Evolutionary conservation across 2,329 filamentous ascomycete species (phyloP).

Genomic region (Ophiostoma ips): DNA sequence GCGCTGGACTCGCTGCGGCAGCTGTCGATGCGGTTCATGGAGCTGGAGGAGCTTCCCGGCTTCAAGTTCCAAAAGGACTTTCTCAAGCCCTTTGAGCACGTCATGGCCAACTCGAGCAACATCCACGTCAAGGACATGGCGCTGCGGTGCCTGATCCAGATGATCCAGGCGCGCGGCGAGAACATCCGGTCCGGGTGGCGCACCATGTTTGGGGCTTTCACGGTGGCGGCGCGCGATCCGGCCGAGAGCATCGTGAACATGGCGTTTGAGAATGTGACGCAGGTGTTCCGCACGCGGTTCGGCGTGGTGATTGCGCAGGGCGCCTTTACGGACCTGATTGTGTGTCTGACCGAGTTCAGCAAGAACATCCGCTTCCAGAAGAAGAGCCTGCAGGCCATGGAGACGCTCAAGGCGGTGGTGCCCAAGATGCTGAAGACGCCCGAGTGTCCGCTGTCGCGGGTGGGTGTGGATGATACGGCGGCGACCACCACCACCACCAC

Average conservation of each 20-base stretch:
- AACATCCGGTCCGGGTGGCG: constrained; percentile 98
- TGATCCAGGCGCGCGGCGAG: constrained; percentile 94
- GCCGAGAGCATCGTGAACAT: constrained; percentile 94
- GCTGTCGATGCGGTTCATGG: constrained; percentile 96
- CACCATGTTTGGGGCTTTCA: constrained; percentile 99
- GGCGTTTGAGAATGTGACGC: constrained; percentile 90
- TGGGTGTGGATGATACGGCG: too few species aligned
- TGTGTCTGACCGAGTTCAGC: constrained; percentile 94
- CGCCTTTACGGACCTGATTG: constrained; percentile 89
- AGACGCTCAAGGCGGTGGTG: constrained; percentile 84
- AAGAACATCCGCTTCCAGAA: constrained; percentile 99
- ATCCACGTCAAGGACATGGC: constrained; percentile 96
- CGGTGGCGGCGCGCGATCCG: constrained; percentile 81
- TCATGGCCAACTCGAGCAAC: constrained; percentile 84
- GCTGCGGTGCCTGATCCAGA: constrained; percentile 87
- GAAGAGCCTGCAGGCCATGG: constrained; percentile 91
- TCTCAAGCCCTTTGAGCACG: constrained; percentile 93
- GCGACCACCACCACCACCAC: too few species aligned
- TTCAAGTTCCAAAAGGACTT: constrained; percentile 99
- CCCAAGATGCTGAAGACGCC: constrained; percentile 91
- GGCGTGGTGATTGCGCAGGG: constrained; percentile 93
- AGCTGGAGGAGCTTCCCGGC: constrained; percentile 90
- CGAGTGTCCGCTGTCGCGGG: constrained; percentile 82
- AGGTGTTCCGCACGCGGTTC: constrained; percentile 91
- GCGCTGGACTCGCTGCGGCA: constrained; percentile 90